phyloP scores from a whole-genome alignment of 352 stramenopile genomes.

The Labyrinthula sp. region DNA sequence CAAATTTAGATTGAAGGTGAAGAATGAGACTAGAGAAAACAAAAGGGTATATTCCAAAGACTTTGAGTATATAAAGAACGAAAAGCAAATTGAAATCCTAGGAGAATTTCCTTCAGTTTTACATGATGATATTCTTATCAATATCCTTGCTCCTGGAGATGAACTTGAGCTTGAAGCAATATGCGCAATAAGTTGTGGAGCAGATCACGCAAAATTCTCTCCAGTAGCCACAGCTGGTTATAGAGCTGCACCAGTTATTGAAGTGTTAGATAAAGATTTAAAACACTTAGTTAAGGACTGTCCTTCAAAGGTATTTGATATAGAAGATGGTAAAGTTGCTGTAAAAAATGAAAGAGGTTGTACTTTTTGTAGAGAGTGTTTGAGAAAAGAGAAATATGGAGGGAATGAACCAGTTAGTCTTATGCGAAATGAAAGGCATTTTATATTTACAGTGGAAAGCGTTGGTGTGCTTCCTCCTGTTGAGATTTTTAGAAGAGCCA shows the following conservation, averaged over 20 bases:
- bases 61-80: constrained; percentile 5
- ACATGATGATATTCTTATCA: constrained; percentile 35
- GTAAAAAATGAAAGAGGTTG: constrained; percentile 8
- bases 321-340: constrained; percentile 28
- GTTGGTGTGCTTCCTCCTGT: constrained; percentile 26
- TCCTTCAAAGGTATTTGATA: constrained; percentile 34
- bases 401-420: constrained; percentile 28
- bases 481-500: constrained; percentile 18
- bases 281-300: constrained; percentile 16
- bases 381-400: constrained; percentile 31
- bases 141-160: constrained; percentile 34
- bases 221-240: constrained; percentile 36
- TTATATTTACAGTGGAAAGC: constrained; percentile 38
- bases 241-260: constrained; percentile 32
- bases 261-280: constrained; percentile 21
- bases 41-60: constrained; percentile 6
- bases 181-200: constrained; percentile 31
- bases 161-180: constrained; percentile 31
- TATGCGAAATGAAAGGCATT: constrained; percentile 32
- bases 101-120: constrained; percentile 24
- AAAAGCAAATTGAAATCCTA: constrained; percentile 4
- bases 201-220: constrained; percentile 35
- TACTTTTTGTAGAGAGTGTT: constrained; percentile 36
- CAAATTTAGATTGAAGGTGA: constrained; percentile 10
- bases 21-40: constrained; percentile 1